phyloP scores from a whole-genome alignment of 2,329 filamentous ascomycete species.

The Endothia cerciana region DNA sequence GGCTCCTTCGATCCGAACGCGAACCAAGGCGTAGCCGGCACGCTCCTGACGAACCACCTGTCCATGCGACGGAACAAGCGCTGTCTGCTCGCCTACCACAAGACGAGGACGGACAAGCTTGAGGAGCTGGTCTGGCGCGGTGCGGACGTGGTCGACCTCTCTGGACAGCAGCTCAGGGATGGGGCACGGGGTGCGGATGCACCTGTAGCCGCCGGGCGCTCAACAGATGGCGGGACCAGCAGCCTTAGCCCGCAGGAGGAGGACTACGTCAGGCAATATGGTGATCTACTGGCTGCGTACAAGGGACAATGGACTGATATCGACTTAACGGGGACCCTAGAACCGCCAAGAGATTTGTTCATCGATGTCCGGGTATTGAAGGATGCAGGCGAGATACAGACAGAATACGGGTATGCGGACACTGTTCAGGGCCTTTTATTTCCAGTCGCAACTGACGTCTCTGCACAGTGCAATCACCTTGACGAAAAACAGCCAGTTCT shows the following conservation, averaged over 20 bases:
- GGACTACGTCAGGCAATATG: slow-evolving; percentile 91
- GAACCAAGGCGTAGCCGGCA: slow-evolving; percentile 83
- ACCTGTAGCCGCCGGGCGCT: slow-evolving; percentile 39
- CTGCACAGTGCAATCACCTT: slow-evolving; percentile 80
- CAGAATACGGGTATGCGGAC: slow-evolving; percentile 84
- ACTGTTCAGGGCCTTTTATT: slow-evolving; percentile 4
- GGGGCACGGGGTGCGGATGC: slow-evolving; percentile 39
- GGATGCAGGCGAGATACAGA: slow-evolving; percentile 98
- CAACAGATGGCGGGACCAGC: slow-evolving; percentile 61
- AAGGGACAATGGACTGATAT: slow-evolving; percentile 99
- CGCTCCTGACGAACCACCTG: slow-evolving; percentile 88
- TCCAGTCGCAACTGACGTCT: slow-evolving; percentile 8
- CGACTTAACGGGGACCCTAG: slow-evolving; percentile 89
- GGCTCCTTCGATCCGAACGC: slow-evolving; percentile 83
- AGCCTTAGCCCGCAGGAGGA: slow-evolving; percentile 94
- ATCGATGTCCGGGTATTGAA: slow-evolving; percentile 96
- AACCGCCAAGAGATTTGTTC: slow-evolving; percentile 93
- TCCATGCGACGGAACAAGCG: slow-evolving; percentile 96
- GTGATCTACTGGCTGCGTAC: slow-evolving; percentile 89
- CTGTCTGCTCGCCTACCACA: slow-evolving; percentile 92
- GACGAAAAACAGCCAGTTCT: slow-evolving; percentile 98
- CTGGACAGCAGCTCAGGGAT: slow-evolving; percentile 57
- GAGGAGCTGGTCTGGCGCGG: slow-evolving; percentile 95
- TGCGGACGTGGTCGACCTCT: slow-evolving; percentile 76
- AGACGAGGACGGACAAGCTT: slow-evolving; percentile 85